Base-by-base conservation (phyloP, 2,329 filamentous ascomycete genomes). In the Fusarium musae region DNA sequence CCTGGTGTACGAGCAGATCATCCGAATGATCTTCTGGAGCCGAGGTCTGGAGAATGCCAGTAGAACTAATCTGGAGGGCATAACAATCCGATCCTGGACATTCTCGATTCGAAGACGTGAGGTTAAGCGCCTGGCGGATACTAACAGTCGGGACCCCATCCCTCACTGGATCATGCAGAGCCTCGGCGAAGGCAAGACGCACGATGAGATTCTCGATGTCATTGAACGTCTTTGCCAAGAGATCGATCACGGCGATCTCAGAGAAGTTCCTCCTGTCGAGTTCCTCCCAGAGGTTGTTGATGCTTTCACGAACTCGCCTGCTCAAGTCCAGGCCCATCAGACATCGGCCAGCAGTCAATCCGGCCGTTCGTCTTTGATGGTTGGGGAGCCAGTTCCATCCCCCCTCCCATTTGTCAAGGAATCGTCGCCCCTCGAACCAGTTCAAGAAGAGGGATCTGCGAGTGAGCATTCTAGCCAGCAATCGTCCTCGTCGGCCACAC, bases 91-190 rank as follows among this genome's bases (percentile, higher is more conserved):
- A 49, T 78, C 79, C 73, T 94, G 92, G 88, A 86, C 88, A 3
- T 81, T 94, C 11, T 87, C 86, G 10, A 85, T 91, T 53, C 87
- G 91, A 49, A 92, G 91, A 81, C 88, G 92, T 19, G 91, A 93
- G 78, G 85, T 90, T 76, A 85, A 87, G 74, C 87, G 90, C 9
- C 82, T 90, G 12, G 80, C 82, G 17, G 82, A 82, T 34, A 81
- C 59, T 12, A 76, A 71, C 46, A 72, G 70, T 26, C 74, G 75
- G 34, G 74, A 77, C 44, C 69, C 70, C 42, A 61, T 78, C 30
- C 76, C 76, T 42, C 16, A 77, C 80, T 90, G 88, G 87, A 82
- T 89, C 9, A 82, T 85, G 30, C 78, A 81, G 21, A 82, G 82
- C 50, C 84, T 86, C 28, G 83, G 84, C 21, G 80, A 83, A 23